phyloP scores from a whole-genome alignment of 2,329 filamentous ascomycete species.

The Akanthomyces muscarius region DNA sequence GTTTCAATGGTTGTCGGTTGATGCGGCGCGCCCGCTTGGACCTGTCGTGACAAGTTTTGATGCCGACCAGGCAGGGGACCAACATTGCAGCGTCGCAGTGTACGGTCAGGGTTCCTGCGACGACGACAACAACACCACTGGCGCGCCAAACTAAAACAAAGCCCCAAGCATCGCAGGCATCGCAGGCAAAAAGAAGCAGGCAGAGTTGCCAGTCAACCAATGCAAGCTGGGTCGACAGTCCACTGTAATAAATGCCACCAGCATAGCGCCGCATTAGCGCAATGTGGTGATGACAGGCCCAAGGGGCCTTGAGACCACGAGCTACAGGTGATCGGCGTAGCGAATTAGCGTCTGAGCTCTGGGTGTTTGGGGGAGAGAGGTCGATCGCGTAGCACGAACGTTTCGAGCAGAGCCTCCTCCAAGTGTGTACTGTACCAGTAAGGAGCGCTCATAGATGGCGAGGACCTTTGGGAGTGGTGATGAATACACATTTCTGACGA shows the following conservation, averaged over 20 bases:
- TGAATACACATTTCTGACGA: neutral
- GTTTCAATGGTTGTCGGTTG: no score
- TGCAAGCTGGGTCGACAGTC: neutral
- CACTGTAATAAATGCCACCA: constrained; percentile 2
- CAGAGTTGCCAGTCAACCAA: neutral
- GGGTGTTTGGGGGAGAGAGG: neutral
- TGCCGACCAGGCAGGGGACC: no score
- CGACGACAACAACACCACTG: no score
- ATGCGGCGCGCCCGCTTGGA: neutral
- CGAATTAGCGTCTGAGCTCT: neutral
- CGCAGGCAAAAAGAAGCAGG: no score
- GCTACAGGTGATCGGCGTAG: neutral
- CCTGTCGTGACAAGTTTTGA: no score
- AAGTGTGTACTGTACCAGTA: no score
- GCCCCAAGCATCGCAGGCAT: no score
- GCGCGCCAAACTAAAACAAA: no score
- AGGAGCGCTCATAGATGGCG: neutral
- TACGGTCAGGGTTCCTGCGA: no score
- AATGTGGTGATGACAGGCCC: neutral
- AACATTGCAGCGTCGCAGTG: no score
- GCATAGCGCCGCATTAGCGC: constrained; percentile 3
- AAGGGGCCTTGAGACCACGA: neutral
- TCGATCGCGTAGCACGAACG: neutral
- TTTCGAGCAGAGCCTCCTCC: neutral
- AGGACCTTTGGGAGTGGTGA: neutral